Base-by-base conservation (phyloP, 2,329 filamentous ascomycete species). In the Aspergillus sp. region DNA sequence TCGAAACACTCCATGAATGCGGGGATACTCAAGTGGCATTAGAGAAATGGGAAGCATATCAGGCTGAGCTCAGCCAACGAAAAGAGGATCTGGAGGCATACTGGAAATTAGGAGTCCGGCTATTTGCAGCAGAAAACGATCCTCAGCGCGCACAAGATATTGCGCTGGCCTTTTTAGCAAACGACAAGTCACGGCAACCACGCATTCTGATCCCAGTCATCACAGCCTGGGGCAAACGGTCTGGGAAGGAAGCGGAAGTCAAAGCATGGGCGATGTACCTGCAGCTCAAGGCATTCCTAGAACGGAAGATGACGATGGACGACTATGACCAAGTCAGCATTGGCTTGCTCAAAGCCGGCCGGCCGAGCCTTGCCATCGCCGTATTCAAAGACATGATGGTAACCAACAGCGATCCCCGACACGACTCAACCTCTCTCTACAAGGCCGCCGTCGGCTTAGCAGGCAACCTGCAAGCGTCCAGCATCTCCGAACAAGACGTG, bases 341-440 rank as follows among this genome's bases (percentile, higher is more conserved):
- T 19, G 85, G 84, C 48, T 91, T 96, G 69, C 77, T 96, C 25
- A 81, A 87, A 21, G 83, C 86, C 6, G 84, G 86, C 56, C 82
- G 88, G 60, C 81, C 86, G 5, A 84, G 89, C 61, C 83, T 88
- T 61, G 91, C 90, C 0, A 82, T 94, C 57, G 85, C 86, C 56
- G 86, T 91, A 0, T 96, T 96, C 74, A 90, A 89, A 66, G 91
- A 96, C 73, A 96, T 96, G 92, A 92, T 96, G 87, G 85, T 86
- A 59, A 84, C 85, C 3, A 83, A 84, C 7, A 72, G 76, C 59
- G 77, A 77, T 49, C 75, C 75, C 8, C 70, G 73, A n/a, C 71
- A 77, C n/a, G 77, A 80, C 54, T 80, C 76, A 23, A 76, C 75
- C 3, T 70, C 73, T n/a, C 68, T 81, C n/a, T 83, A 81, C 62